phyloP scores from a whole-genome alignment of 257 asterid genomes.

The Agastache rugosa region DNA sequence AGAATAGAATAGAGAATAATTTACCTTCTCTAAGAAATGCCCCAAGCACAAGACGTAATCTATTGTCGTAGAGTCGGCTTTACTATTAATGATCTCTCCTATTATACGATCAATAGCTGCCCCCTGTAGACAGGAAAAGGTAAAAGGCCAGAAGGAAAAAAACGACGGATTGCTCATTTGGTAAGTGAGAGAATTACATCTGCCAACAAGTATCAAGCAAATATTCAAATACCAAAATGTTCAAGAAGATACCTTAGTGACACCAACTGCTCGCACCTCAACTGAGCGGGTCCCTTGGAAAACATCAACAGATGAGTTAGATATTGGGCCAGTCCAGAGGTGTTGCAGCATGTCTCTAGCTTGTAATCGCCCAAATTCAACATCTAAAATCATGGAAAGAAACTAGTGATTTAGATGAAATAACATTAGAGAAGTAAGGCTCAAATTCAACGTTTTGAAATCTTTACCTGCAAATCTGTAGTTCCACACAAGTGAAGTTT shows the following conservation, averaged over 20 bases:
- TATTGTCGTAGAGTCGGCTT: conserved; percentile 71
- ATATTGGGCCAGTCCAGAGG: conserved; percentile 97
- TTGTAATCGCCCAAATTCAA: conserved; percentile 94
- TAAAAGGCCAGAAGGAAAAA: background rate
- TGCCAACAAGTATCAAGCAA: background rate
- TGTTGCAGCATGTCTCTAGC: conserved; percentile 99
- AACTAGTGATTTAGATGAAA: conserved; percentile 1
- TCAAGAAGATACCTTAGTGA: conserved; percentile 71
- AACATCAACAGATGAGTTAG: conserved; percentile 92
- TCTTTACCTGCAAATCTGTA: conserved; percentile 86
- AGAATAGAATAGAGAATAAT: too few relatives aligned
- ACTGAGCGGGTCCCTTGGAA: conserved; percentile 92
- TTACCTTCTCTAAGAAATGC: conserved; percentile 86
- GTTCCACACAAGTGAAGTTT: conserved; percentile 95
- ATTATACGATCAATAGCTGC: conserved; percentile 89
- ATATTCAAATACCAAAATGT: background rate
- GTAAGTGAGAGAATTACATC: background rate
- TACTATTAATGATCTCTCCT: conserved; percentile 85
- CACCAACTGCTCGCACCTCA: conserved; percentile 96
- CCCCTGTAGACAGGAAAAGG: conserved; percentile 53
- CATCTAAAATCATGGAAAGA: conserved; percentile 48
- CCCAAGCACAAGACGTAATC: conserved; percentile 88
- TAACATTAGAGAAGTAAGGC: background rate
- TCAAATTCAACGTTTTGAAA: conserved; percentile 1
- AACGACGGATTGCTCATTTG: too few relatives aligned